Percentiles rank a stretch among this genome's conserved stretches.
Conservation (phyloP, 805 yeast species). For the Osmozyma mogii region DNA sequence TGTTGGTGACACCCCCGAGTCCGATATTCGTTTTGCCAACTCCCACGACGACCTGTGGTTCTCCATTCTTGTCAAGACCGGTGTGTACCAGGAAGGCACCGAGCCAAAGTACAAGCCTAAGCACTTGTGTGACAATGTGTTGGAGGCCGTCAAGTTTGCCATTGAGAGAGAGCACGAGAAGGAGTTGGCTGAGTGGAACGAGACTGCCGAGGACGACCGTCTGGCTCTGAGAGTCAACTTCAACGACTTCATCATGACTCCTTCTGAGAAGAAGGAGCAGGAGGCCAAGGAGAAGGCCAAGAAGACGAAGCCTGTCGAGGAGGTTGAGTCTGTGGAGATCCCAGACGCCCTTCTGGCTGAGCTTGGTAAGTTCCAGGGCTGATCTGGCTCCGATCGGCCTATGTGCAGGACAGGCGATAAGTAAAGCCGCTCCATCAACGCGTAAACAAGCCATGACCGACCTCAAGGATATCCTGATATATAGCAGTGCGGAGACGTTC, state of each 20-base stretch:
- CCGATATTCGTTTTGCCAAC: slow-evolving; percentile 82
- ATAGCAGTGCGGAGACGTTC: no score
- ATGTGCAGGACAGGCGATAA: no score
- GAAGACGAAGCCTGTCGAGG: slow-evolving; percentile 15
- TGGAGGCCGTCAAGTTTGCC: slow-evolving; percentile 78
- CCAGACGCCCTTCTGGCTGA: slow-evolving; percentile 41
- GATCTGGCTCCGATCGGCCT: no score
- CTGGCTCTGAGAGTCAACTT: slow-evolving; percentile 30
- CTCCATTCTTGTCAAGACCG: slow-evolving; percentile 79
- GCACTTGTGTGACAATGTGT: slow-evolving; percentile 61
- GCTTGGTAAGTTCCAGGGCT: slow-evolving; percentile 29
- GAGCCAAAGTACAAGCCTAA: slow-evolving; percentile 75
- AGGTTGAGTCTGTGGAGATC: slow-evolving; percentile 42
- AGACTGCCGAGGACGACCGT: slow-evolving; percentile 27
- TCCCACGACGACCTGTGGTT: slow-evolving; percentile 81
- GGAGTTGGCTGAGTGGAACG: slow-evolving; percentile 73
- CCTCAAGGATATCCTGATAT: no score
- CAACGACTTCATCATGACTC: slow-evolving; percentile 39
- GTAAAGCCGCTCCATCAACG: no score
- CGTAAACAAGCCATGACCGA: no score
- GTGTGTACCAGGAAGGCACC: slow-evolving; percentile 78
- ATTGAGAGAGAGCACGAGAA: slow-evolving; percentile 70
- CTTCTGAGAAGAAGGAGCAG: slow-evolving; percentile 19
- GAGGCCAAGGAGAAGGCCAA: slow-evolving; percentile 10
- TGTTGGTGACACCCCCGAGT: slow-evolving; percentile 87